Conservation (phyloP, 352 stramenopile species). For the Phytophthora fragariaefolia region DNA sequence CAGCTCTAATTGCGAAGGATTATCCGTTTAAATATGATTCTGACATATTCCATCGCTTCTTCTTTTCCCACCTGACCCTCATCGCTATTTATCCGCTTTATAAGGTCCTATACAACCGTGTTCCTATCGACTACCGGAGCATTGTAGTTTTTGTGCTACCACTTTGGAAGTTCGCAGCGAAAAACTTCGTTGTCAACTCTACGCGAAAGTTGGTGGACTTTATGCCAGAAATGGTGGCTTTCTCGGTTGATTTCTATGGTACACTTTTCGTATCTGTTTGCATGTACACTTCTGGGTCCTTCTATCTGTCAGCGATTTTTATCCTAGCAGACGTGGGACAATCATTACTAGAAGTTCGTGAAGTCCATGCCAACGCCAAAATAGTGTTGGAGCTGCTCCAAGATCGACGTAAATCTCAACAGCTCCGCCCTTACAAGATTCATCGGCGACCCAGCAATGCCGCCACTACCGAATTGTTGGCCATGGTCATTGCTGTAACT, state of each 20-base stretch:
- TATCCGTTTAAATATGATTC: slow-evolving; percentile 1
- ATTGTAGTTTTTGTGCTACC: neutral
- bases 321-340: slow-evolving; percentile 10
- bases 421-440: neutral
- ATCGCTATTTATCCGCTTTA: slow-evolving; percentile 6
- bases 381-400: neutral
- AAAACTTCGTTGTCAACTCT: neutral
- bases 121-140: slow-evolving; percentile 5
- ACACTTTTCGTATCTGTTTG: slow-evolving; percentile 25
- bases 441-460: neutral
- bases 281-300: slow-evolving; percentile 14
- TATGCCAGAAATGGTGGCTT: slow-evolving; percentile 4
- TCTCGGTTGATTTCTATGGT: slow-evolving; percentile 14
- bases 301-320: slow-evolving; percentile 4
- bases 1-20: slow-evolving; percentile 12
- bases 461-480: neutral
- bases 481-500: slow-evolving; percentile 1
- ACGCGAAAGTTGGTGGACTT: slow-evolving; percentile 4
- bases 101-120: slow-evolving; percentile 7
- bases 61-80: slow-evolving; percentile 5
- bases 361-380: slow-evolving; percentile 12
- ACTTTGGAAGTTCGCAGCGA: slow-evolving; percentile 8
- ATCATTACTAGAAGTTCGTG: slow-evolving; percentile 8
- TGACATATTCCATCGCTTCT: slow-evolving; percentile 7
- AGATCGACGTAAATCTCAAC: neutral